A percentile compares a stretch with the other conserved stretches of the same genome.
These are phyloP conservation scores for Boletus rubescentipes DNA, from an alignment of 768 basidiomycete species.

Conservation along the genomic window DNA sequence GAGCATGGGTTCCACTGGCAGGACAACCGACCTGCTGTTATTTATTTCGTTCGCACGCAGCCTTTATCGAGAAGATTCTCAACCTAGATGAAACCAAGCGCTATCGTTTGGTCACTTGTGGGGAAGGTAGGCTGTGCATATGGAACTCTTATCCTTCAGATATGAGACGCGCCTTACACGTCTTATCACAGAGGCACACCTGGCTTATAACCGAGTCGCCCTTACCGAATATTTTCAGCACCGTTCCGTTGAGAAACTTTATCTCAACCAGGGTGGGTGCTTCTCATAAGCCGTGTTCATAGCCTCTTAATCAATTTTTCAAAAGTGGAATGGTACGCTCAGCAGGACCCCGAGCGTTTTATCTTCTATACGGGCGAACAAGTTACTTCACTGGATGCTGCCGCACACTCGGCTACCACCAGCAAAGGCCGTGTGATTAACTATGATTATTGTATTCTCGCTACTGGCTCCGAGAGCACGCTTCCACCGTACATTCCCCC, in stretches of 20 bases:
- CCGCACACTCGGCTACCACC: constrained; percentile 45
- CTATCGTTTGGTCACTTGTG: constrained; percentile 58
- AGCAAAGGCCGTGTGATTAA: constrained; percentile 42
- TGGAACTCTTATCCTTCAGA: constrained; percentile 24
- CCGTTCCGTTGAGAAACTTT: constrained; percentile 55
- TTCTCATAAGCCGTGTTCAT: neutral
- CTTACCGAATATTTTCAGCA: constrained; percentile 64
- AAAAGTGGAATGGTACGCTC: constrained; percentile 54
- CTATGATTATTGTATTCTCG: constrained; percentile 66
- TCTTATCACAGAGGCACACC: constrained; percentile 34
- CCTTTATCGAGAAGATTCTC: constrained; percentile 70
- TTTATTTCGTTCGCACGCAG: constrained; percentile 21
- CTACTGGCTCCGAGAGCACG: constrained; percentile 66
- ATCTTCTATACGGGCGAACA: constrained; percentile 49
- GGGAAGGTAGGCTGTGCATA: constrained; percentile 44
- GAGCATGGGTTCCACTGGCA: neutral
- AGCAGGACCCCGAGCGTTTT: constrained; percentile 57
- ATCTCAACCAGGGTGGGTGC: constrained; percentile 48
- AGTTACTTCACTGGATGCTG: constrained; percentile 40
- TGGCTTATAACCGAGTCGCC: constrained; percentile 53
- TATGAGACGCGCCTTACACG: constrained; percentile 12
- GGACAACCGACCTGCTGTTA: neutral
- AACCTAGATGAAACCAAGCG: constrained; percentile 47
- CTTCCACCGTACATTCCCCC: constrained; percentile 57
- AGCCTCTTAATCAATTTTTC: constrained; percentile 15